Conservation (phyloP, 345 rosid genomes). For the Bruguiera parviflora region DNA sequence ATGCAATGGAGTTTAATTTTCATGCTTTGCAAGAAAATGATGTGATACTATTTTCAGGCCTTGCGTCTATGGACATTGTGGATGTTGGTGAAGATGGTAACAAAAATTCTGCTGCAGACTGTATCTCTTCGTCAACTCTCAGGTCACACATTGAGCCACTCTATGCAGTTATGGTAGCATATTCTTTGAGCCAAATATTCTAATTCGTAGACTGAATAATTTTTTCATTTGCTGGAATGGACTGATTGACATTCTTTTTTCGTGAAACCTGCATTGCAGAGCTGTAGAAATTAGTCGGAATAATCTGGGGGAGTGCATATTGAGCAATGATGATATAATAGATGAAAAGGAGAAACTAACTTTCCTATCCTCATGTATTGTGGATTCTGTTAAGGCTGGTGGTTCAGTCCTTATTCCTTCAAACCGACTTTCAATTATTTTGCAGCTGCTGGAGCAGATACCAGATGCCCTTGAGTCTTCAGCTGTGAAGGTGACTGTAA, state of each 20-base stretch:
- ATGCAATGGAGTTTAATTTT: constrained; percentile 59
- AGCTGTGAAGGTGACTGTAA: constrained; percentile 34
- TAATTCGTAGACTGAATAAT: too few relatives aligned
- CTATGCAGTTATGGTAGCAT: too few relatives aligned
- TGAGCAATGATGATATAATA: constrained; percentile 36
- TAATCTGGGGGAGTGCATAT: constrained; percentile 35
- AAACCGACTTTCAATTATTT: constrained; percentile 47
- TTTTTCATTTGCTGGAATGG: background rate
- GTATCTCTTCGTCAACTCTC: constrained; percentile 28
- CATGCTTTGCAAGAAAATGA: constrained; percentile 48
- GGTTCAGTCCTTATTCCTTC: constrained; percentile 74
- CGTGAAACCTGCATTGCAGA: constrained; percentile 18
- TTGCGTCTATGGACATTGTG: constrained; percentile 33
- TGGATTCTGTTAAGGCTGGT: constrained; percentile 62
- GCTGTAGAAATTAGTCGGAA: constrained; percentile 30
- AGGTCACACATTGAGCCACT: constrained; percentile 36
- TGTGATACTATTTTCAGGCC: constrained; percentile 60
- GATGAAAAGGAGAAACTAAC: constrained; percentile 69
- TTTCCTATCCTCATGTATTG: constrained; percentile 57
- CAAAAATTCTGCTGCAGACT: constrained; percentile 16
- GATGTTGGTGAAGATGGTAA: constrained; percentile 33
- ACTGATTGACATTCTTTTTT: constrained; percentile 11
- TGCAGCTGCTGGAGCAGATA: constrained; percentile 69
- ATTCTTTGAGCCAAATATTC: too few relatives aligned
- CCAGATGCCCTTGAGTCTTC: constrained; percentile 49